Evolutionary conservation across 768 basidiomycete genomes (phyloP), one percentile per base, ranked within the genome.

Genomic region (Mrakia hoshinonis): DNA sequence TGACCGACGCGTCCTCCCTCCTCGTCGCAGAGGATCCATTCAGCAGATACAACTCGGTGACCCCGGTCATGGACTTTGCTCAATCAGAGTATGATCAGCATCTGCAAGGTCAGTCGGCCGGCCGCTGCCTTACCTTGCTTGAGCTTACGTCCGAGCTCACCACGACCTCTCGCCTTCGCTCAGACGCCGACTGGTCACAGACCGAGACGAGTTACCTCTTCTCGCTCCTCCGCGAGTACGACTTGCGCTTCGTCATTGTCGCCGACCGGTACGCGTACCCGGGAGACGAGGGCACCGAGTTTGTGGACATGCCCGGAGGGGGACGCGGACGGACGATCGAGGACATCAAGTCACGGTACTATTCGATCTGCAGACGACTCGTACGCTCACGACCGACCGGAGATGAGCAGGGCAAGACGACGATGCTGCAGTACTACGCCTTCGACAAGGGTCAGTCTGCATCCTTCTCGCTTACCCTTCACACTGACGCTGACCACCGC

Each of bases 191-290:
- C 72, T 98, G 96, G 96, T 85, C 90, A 7, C 89, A 88, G 75
- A 91, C 92, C 75, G 93, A 97, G 79, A 97, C 96, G 0, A 89
- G 92, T 77, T 92, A 97, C 77, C 84, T 99, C 1, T 95, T 98
- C 80, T 81, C 81, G 3, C 79, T 95, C 11, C 87, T 89, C 11
- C 83, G 84, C 63, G 87, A 90, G 65, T 98, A 89, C 75, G 94
- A 97, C 78, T 82, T 86, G 13, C 85, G 95, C 54, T 98, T 94
- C 85, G 88, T 90, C 77, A 84, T 98, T 74, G 86, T 94, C 15
- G 83, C 89, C 66, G 96, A 98, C 79, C 87, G 96, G 34, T 98
- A 95, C 79, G 87, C 90, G 4, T 91, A 83, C 76, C 67, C 67
- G 11, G 31, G 43, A n/a, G 46, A 66, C 48, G 4, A 62, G 34